Evolutionary conservation across 257 asterid species (phyloP).

Genomic region (Ajuga chamaepitys): DNA sequence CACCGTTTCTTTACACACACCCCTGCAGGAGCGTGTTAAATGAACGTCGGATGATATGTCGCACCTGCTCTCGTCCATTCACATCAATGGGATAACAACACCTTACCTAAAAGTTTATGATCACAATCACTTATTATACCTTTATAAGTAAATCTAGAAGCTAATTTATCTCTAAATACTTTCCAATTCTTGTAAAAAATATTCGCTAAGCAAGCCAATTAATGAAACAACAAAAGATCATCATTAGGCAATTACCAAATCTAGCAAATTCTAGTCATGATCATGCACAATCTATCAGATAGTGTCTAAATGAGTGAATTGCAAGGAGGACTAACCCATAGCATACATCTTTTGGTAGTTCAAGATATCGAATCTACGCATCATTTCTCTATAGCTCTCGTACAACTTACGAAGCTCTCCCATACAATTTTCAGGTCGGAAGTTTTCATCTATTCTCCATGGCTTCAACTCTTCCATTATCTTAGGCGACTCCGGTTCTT

Average conservation of each 20-base stretch:
- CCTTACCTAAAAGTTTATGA: no score
- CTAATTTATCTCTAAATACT: no score
- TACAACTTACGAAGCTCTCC: constrained; percentile 68
- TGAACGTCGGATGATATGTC: no score
- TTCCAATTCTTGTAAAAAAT: no score
- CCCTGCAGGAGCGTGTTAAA: no score
- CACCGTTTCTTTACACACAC: no score
- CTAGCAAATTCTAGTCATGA: neutral
- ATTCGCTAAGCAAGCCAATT: no score
- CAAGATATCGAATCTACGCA: constrained; percentile 83
- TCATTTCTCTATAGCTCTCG: constrained; percentile 68
- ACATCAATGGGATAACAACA: no score
- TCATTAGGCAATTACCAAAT: neutral
- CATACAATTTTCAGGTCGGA: constrained; percentile 46
- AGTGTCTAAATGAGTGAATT: neutral
- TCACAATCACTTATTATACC: no score
- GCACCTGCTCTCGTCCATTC: no score
- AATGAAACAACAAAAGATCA: neutral
- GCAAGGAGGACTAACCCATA: constrained; percentile 51
- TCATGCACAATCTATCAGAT: no score
- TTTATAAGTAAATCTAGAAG: no score
- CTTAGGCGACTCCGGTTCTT: constrained; percentile 78
- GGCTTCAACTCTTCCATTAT: constrained; percentile 71
- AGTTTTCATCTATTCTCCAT: constrained; percentile 67
- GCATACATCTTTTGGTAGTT: constrained; percentile 98